A percentile compares a stretch with the other conserved stretches of the same genome.
Conservation (phyloP, 163 green algal genomes). For the Prototheca cutis region DNA sequence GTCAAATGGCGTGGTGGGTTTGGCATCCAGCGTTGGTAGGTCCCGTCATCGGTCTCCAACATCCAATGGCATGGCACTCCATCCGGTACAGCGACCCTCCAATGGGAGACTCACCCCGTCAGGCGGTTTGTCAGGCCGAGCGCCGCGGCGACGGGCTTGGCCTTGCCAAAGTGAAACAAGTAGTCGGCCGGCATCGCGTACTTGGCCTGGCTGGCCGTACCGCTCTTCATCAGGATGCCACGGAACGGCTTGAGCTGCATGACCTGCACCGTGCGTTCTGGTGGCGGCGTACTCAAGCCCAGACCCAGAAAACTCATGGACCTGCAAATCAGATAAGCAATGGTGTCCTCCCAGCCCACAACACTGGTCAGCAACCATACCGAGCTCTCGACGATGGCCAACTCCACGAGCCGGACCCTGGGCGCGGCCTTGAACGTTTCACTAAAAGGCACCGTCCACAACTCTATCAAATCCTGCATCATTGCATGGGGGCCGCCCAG, state of each 20-base stretch:
- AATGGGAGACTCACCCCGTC: neutral
- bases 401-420: neutral
- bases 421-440: neutral
- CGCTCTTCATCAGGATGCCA: neutral
- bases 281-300: too few relatives aligned
- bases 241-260: constrained; percentile 36
- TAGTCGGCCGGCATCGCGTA: neutral
- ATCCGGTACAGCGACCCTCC: too few relatives aligned
- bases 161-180: neutral
- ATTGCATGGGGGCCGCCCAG: neutral
- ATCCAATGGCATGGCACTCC: too few relatives aligned
- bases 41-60: too few relatives aligned
- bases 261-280: too few relatives aligned
- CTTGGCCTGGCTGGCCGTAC: neutral
- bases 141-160: neutral
- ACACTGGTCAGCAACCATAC: too few relatives aligned
- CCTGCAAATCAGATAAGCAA: too few relatives aligned
- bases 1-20: too few relatives aligned
- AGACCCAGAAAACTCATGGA: too few relatives aligned
- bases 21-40: too few relatives aligned
- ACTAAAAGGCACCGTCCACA: neutral
- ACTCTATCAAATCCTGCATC: constrained; percentile 1
- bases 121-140: neutral
- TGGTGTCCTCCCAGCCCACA: too few relatives aligned
- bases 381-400: constrained; percentile 5